Evolutionary conservation across 2,329 filamentous ascomycete genomes (phyloP), one percentile per base, ranked within the genome.

Genomic region (Zopfia rhizophila): DNA sequence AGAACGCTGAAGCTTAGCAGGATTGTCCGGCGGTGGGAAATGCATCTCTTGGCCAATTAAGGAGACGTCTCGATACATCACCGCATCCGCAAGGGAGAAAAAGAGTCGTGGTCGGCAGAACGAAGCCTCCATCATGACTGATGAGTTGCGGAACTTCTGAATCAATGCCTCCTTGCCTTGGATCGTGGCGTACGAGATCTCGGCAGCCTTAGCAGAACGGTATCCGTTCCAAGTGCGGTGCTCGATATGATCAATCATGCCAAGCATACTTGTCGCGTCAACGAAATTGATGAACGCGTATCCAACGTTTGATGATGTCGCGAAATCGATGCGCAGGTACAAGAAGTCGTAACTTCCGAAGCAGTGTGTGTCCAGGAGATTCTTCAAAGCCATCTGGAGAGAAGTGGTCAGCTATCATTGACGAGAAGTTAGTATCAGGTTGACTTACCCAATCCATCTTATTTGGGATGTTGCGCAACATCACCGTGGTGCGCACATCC

Each of bases 281-380:
- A 86, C 83, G 60, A 97, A 97, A 72, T 99, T 97, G 75, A 99
- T 91, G 73, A 97, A 99, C 0, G 91, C 93, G 72, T 97, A 97
- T 32, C 94, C 94, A 47, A 97, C 93, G 68, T 91, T 96, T 52
- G 53, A 65, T 39, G 48, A 67, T 25, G 72, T 72, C 41, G 69
- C 55, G 53, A 71, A 79, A 53, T 84, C 83, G 60, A 97, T 97
- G 27, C 94, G 87, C 39, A 97, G 76, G 69, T 99, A 99, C 79
- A 96, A 85, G 71, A 97, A 97, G 66, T 97, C 92, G 68, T 95
- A 97, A 52, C 88, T 87, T 21, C 91, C 91, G 72, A 82, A 84
- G 68, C 86, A 90, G 12, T 86, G 88, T 53, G 87, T 80, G 63
- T 97, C 90, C 11, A 97, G 79, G 44, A 95, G 86, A 1, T 78